Evolutionary conservation across 768 basidiomycete species (phyloP), one percentile per base, ranked within the genome.

Genomic region (Strobilomyces echinocephalus): DNA sequence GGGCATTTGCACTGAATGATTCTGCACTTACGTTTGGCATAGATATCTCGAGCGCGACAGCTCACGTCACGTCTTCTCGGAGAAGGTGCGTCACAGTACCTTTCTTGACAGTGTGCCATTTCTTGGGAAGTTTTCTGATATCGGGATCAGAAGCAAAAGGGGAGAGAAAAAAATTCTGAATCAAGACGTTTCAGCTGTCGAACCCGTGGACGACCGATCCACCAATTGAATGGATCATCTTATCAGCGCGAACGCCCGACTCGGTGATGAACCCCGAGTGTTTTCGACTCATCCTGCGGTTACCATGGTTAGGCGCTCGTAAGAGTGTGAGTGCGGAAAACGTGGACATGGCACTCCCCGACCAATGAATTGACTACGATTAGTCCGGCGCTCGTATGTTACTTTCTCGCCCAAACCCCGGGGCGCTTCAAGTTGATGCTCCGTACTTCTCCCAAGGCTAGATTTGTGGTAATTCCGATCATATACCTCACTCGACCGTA

Each of bases 111-210:
- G 36, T 16, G 33, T 46, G 5, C 28, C 3, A 21, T 24, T 8
- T 35, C 46, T 46, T 33, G 30, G 5, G 31, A 20, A 33, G 31
- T 18, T 46, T 31, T 52, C 50, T 52, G 33, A 33, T 38, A 7
- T 36, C 43, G 46, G 26, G 28, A 26, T 18, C 42, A 49, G 36
- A 49, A 46, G 4, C 21, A 26, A 8, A 48, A 57, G 8, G n/a
- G 24, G 21, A 7, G 30, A 36, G 47, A 45, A 54, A 47, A 28
- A 15, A 33, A 26, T 42, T 26, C 7, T n/a, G 7, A 8, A 7
- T 30, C 30, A 24, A 18, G 16, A 21, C 28, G 56, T 58, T 58
- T 58, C 57, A 58, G 21, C 35, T 57, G 9, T 33, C 41, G 43
- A n/a, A 52, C 24, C 8, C 8, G 38, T 43, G 38, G 31, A 30